These are phyloP conservation scores for Solanum aculeatissimum DNA, from an alignment of 305 asterid species.

Conservation along the genomic window DNA sequence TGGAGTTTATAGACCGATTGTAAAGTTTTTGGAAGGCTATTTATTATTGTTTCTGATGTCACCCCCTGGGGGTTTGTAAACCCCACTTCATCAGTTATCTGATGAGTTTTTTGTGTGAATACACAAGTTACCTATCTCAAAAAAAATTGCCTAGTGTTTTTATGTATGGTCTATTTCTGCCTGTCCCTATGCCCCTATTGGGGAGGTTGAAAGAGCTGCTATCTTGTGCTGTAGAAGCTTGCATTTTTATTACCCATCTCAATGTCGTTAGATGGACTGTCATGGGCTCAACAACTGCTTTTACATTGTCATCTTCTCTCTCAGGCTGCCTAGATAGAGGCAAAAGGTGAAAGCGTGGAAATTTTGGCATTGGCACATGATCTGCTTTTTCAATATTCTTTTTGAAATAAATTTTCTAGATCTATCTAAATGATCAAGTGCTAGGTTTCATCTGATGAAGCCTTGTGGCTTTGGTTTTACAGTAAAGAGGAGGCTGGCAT, in stretches of 20 bases:
- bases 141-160: background rate
- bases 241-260: background rate
- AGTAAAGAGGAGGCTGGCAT: slow-evolving; percentile 99
- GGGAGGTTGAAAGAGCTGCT: background rate
- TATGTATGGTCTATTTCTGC: background rate
- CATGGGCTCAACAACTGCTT: background rate
- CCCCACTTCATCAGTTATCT: too few relatives aligned
- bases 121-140: too few relatives aligned
- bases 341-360: background rate
- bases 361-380: background rate
- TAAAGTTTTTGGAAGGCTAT: too few relatives aligned
- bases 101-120: too few relatives aligned
- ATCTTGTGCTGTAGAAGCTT: background rate
- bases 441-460: background rate
- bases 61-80: too few relatives aligned
- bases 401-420: background rate
- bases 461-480: slow-evolving; percentile 17
- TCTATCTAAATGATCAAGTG: background rate
- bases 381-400: background rate
- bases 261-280: background rate
- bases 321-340: background rate
- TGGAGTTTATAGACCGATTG: too few relatives aligned
- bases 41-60: too few relatives aligned
- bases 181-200: background rate
- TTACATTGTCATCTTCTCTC: background rate